phyloP scores from a whole-genome alignment of 192 early-diverging fungal genomes.

The Lunasporangiospora selenospora region DNA sequence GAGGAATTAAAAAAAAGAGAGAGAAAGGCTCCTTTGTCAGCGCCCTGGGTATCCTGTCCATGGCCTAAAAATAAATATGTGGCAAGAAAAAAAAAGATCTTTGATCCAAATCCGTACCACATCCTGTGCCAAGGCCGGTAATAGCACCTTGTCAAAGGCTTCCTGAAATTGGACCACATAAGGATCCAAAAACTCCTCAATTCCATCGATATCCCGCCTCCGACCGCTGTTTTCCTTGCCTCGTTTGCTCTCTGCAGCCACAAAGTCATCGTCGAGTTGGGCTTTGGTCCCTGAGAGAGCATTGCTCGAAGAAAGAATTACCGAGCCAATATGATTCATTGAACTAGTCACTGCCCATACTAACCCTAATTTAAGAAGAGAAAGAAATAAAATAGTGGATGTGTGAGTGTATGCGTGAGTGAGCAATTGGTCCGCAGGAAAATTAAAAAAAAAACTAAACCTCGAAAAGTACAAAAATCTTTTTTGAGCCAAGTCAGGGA shows the following conservation, averaged over 20 bases:
- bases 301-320: constrained; percentile 29
- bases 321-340: constrained; percentile 39
- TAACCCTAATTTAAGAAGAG: not conserved
- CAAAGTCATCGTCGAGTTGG: not conserved
- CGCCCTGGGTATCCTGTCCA: no score
- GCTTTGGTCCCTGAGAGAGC: constrained; percentile 23
- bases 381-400: no score
- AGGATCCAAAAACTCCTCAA: constrained; percentile 16
- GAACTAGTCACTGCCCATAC: constrained; percentile 47
- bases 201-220: not conserved
- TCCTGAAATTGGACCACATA: constrained; percentile 36
- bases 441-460: no score
- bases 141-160: constrained; percentile 30
- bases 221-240: not conserved
- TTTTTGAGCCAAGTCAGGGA: no score
- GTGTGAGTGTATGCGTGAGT: no score
- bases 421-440: no score
- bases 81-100: no score
- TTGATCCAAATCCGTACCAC: constrained; percentile 10
- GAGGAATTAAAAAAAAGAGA: not conserved
- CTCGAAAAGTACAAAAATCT: no score
- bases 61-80: not conserved
- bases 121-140: constrained; percentile 39
- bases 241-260: not conserved
- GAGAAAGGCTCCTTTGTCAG: no score